These are phyloP conservation scores for Ophiostoma angusticollis DNA, from an alignment of 2,329 filamentous ascomycete species.

Conservation along the genomic window DNA sequence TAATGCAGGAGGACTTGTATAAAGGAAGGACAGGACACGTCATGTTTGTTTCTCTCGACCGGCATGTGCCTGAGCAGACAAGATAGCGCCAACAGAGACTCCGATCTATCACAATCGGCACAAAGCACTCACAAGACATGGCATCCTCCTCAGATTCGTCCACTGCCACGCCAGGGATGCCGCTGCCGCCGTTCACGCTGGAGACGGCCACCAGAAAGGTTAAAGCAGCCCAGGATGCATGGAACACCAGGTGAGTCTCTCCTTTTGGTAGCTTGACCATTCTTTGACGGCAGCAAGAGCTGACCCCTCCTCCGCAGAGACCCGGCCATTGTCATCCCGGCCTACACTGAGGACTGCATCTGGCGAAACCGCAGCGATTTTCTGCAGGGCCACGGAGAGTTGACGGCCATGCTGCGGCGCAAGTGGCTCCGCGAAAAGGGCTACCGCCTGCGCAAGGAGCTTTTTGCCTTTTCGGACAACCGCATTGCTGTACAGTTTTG, in stretches of 20 bases:
- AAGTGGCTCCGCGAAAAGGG: conserved; percentile 64
- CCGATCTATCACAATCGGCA: no score
- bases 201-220: conserved; percentile 64
- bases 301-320: conserved; percentile 32
- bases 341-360: conserved; percentile 62
- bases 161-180: conserved; percentile 23
- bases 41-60: no score
- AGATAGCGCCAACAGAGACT: no score
- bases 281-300: background rate
- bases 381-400: conserved; percentile 52
- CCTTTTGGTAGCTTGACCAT: no score
- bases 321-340: conserved; percentile 51
- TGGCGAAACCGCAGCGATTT: conserved; percentile 72
- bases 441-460: conserved; percentile 68
- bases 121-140: no score
- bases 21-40: no score
- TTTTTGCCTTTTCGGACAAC: conserved; percentile 64
- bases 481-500: conserved; percentile 80
- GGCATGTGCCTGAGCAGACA: no score
- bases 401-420: conserved; percentile 52
- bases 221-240: conserved; percentile 69
- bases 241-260: conserved; percentile 58
- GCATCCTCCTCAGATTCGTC: background rate
- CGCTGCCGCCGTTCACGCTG: conserved; percentile 58
- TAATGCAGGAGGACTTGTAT: no score